phyloP scores from a whole-genome alignment of 2,329 filamentous ascomycete species.

The Claviceps fusiformis region DNA sequence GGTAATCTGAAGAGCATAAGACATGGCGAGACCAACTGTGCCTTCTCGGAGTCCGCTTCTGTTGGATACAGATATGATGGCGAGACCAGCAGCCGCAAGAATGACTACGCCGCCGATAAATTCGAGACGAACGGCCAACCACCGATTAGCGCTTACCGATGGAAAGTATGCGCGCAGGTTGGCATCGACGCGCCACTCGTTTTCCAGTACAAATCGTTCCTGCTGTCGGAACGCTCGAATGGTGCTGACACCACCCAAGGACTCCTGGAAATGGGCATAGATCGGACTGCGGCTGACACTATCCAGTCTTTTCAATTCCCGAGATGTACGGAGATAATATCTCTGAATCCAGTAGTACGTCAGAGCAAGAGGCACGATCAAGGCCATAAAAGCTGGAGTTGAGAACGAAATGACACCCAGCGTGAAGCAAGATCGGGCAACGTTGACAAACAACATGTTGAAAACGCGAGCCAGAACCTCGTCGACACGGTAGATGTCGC shows the following conservation, averaged over 20 bases:
- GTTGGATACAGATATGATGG: slow-evolving; percentile 65
- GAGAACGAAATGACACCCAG: slow-evolving; percentile 70
- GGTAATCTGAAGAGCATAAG: slow-evolving; percentile 93
- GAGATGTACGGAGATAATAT: slow-evolving; percentile 91
- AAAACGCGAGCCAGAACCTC: slow-evolving; percentile 93
- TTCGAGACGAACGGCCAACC: slow-evolving; percentile 88
- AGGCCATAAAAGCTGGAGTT: slow-evolving; percentile 64
- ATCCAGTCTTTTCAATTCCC: slow-evolving; percentile 90
- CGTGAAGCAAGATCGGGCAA: slow-evolving; percentile 65
- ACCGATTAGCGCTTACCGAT: slow-evolving; percentile 85
- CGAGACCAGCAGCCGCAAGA: slow-evolving; percentile 67
- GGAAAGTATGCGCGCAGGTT: slow-evolving; percentile 93
- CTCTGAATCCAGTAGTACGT: slow-evolving; percentile 90
- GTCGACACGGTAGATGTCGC: slow-evolving; percentile 70
- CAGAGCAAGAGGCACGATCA: slow-evolving; percentile 68
- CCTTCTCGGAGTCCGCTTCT: slow-evolving; percentile 54
- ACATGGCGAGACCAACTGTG: slow-evolving; percentile 85
- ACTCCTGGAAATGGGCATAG: slow-evolving; percentile 97
- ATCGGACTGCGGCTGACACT: slow-evolving; percentile 93
- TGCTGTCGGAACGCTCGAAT: slow-evolving; percentile 92
- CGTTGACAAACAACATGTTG: slow-evolving; percentile 85
- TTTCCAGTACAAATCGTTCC: slow-evolving; percentile 76
- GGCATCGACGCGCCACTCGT: slow-evolving; percentile 93
- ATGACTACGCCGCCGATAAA: slow-evolving; percentile 95
- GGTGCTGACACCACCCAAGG: slow-evolving; percentile 81